These are phyloP conservation scores for Clitocybe nebularis DNA, from an alignment of 1,284 basidiomycete species.

Conservation along the genomic window DNA sequence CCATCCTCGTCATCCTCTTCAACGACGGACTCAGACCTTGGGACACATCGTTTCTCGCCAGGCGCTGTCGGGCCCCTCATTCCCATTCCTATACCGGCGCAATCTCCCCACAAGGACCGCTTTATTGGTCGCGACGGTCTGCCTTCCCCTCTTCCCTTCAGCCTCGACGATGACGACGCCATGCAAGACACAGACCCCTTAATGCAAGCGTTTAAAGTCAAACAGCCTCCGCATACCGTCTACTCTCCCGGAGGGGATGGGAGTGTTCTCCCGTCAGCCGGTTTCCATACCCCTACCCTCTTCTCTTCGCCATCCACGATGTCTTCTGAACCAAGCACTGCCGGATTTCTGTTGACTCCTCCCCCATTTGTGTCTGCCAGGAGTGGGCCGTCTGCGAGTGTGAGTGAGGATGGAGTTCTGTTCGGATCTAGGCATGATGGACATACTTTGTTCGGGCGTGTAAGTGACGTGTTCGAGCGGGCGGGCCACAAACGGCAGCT, in stretches of 20 bases:
- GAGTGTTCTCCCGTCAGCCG: background rate
- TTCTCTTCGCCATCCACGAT: conserved; percentile 4
- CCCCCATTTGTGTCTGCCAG: background rate
- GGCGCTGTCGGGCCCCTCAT: conserved; percentile 15
- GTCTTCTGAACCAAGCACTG: conserved; percentile 1
- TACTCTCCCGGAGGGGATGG: too few relatives aligned
- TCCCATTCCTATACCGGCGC: conserved; percentile 18
- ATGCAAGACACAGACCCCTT: conserved; percentile 6
- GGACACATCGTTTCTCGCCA: conserved; percentile 15
- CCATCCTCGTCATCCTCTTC: conserved; percentile 5
- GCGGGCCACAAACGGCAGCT: too few relatives aligned
- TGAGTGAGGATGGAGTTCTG: too few relatives aligned
- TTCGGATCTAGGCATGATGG: too few relatives aligned
- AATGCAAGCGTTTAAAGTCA: conserved; percentile 12
- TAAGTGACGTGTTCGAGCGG: too few relatives aligned
- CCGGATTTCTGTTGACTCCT: conserved; percentile 5
- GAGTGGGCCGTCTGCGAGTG: too few relatives aligned
- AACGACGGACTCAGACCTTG: conserved; percentile 11
- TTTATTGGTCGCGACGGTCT: too few relatives aligned
- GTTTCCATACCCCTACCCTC: conserved; percentile 8
- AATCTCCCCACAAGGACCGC: too few relatives aligned
- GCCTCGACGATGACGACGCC: conserved; percentile 7
- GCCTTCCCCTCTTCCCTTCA: too few relatives aligned
- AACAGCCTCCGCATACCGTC: conserved; percentile 7
- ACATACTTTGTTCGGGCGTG: too few relatives aligned